phyloP scores from a whole-genome alignment of 805 yeast genomes.

The Komagataella populi region DNA sequence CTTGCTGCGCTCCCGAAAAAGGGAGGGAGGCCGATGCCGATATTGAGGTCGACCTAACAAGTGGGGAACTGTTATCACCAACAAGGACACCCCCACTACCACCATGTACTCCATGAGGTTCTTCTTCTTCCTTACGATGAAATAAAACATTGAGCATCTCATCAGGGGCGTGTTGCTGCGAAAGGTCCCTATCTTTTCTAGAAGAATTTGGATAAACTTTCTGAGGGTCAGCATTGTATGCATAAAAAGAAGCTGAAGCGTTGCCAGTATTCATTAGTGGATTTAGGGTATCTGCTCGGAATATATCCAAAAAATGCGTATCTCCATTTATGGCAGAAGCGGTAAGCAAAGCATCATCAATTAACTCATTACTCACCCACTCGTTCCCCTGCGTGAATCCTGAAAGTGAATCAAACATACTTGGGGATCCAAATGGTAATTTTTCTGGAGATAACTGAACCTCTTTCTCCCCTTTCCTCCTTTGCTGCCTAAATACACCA shows the following conservation, averaged over 20 bases:
- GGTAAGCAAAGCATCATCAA: slow-evolving; percentile 61
- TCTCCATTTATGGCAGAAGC: slow-evolving; percentile 61
- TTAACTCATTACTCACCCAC: slow-evolving; percentile 58
- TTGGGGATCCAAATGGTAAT: background rate
- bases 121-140: slow-evolving; percentile 15
- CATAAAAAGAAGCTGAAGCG: background rate
- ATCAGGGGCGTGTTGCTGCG: slow-evolving; percentile 14
- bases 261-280: background rate
- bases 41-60: background rate
- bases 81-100: background rate
- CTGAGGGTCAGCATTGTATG: background rate
- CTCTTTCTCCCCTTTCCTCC: slow-evolving; percentile 5
- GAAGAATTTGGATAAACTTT: background rate
- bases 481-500: slow-evolving; percentile 49
- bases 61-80: background rate
- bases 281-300: slow-evolving; percentile 9
- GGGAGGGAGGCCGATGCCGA: background rate
- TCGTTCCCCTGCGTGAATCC: slow-evolving; percentile 31
- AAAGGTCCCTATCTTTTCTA: background rate
- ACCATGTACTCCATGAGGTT: background rate
- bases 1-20: background rate
- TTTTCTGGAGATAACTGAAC: slow-evolving; percentile 4
- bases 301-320: slow-evolving; percentile 41
- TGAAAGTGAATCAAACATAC: slow-evolving; percentile 1
- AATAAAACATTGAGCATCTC: slow-evolving; percentile 39